Evolutionary conservation across 345 rosid genomes (phyloP).

Genomic region (Kandelia obovata): DNA sequence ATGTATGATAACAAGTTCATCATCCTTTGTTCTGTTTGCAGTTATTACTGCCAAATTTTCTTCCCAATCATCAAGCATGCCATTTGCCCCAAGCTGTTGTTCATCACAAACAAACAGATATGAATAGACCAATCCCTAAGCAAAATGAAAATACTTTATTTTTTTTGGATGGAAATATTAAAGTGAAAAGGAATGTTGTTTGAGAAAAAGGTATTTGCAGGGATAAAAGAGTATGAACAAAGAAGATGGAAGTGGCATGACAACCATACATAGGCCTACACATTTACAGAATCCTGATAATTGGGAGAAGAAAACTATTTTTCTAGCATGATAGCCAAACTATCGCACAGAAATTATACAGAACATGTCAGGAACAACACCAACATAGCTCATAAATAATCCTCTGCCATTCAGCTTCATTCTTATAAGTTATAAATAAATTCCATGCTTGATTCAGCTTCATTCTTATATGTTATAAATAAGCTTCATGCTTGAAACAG

Average conservation of each 20-base stretch:
- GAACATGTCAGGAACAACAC: neutral
- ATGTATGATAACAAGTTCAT: constrained; percentile 90
- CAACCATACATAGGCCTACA: constrained; percentile 3
- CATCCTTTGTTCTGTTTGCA: constrained; percentile 94
- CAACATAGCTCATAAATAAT: neutral
- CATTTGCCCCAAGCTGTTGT: constrained; percentile 56
- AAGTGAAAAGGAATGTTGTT: too few relatives aligned
- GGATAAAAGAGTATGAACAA: too few relatives aligned
- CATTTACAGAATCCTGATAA: constrained; percentile 4
- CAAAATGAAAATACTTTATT: too few relatives aligned
- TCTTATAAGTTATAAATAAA: neutral
- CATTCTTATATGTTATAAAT: neutral
- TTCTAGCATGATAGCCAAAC: too few relatives aligned
- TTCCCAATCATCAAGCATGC: constrained; percentile 99
- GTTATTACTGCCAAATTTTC: constrained; percentile 94
- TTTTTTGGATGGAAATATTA: too few relatives aligned
- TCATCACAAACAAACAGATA: constrained; percentile 8
- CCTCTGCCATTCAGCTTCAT: neutral
- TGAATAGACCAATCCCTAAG: neutral
- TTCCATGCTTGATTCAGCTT: neutral
- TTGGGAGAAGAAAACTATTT: neutral
- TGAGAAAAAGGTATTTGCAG: too few relatives aligned
- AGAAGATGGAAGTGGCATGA: too few relatives aligned
- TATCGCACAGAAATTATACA: neutral
- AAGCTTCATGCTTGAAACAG: neutral